phyloP scores from a whole-genome alignment of 345 rosid species.

The Stellera chamaejasme region DNA sequence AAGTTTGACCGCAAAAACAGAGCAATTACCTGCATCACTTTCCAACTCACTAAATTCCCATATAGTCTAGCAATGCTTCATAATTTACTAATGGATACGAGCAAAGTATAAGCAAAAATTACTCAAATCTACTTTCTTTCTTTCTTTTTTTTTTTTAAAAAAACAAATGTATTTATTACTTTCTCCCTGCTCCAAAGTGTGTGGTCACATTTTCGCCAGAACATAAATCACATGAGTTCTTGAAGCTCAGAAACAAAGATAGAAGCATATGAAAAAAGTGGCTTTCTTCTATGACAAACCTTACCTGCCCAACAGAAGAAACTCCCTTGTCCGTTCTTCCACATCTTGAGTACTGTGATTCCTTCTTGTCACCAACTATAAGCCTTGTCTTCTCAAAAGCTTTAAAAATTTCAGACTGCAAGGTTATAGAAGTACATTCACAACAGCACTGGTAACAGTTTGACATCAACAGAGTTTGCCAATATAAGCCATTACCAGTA shows the following conservation, averaged over 20 bases:
- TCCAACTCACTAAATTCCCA: constrained; percentile 1
- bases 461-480: neutral
- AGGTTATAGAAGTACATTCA: constrained; percentile 11
- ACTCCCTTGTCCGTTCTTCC: constrained; percentile 97
- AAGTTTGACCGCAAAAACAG: constrained; percentile 67
- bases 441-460: neutral
- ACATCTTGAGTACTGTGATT: constrained; percentile 74
- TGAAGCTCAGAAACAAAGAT: too few relatives aligned
- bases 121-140: too few relatives aligned
- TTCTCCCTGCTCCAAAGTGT: too few relatives aligned
- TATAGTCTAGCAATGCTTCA: constrained; percentile 6
- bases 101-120: neutral
- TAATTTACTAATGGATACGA: neutral
- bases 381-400: constrained; percentile 82
- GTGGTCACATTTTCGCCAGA: too few relatives aligned
- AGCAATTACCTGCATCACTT: constrained; percentile 71
- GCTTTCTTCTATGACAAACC: constrained; percentile 13
- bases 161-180: too few relatives aligned
- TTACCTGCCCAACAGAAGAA: constrained; percentile 91
- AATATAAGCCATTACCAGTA: neutral
- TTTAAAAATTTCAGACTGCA: constrained; percentile 84
- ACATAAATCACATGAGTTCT: too few relatives aligned
- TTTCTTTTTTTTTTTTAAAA: too few relatives aligned
- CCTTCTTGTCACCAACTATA: constrained; percentile 68
- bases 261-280: neutral